Percentiles rank a stretch among this genome's conserved stretches.
Conservation (phyloP, 2,329 filamentous ascomycete genomes). For the Cyclaneusma minus region DNA sequence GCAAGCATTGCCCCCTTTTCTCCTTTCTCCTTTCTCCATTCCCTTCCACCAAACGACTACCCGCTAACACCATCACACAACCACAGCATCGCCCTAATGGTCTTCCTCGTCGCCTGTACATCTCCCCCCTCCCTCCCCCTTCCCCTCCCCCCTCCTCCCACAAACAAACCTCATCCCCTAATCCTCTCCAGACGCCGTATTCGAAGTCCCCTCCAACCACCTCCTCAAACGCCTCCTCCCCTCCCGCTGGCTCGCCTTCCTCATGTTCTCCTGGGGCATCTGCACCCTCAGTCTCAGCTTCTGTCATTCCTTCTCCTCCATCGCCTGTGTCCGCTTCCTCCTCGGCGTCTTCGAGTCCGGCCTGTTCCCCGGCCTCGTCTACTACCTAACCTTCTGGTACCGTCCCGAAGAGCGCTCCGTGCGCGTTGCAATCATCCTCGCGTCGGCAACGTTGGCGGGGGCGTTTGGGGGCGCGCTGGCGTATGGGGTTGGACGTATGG, state of each 20-base stretch:
- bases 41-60: slow-evolving; percentile 24
- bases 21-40: no score
- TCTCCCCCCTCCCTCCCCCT: no score
- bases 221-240: slow-evolving; percentile 30
- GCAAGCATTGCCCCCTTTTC: no score
- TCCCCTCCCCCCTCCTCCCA: no score
- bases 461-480: slow-evolving; percentile 18
- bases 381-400: slow-evolving; percentile 19
- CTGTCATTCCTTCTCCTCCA: slow-evolving; percentile 22
- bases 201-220: slow-evolving; percentile 33
- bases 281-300: slow-evolving; percentile 31
- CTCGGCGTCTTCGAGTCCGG: slow-evolving; percentile 33
- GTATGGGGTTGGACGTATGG: slow-evolving; percentile 16
- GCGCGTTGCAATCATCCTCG: slow-evolving; percentile 16
- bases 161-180: no score
- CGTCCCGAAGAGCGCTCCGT: slow-evolving; percentile 14
- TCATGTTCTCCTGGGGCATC: slow-evolving; percentile 32
- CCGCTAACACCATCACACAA: slow-evolving; percentile 3
- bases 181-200: no score
- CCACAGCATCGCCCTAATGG: slow-evolving; percentile 25
- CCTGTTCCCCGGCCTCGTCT: slow-evolving; percentile 21
- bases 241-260: slow-evolving; percentile 31
- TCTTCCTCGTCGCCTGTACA: slow-evolving; percentile 30
- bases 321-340: slow-evolving; percentile 29
- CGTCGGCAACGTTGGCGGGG: slow-evolving; percentile 16